Evolutionary conservation across 257 asterid genomes (phyloP).

Genomic region (Thymus quinquecostatus): DNA sequence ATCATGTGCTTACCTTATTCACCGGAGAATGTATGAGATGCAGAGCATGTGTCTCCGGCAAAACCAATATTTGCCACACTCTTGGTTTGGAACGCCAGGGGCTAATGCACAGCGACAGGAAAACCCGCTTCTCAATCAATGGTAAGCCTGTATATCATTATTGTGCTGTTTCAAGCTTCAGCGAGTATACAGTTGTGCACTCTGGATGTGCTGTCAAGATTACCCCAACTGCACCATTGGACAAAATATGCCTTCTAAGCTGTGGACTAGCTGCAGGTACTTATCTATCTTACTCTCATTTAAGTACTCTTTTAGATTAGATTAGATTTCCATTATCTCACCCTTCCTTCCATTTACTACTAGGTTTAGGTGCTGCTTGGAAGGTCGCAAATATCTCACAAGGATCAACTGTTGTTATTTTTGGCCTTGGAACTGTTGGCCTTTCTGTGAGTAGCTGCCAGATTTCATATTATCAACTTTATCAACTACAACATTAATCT

Average conservation of each 20-base stretch:
- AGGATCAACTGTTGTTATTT: conserved; percentile 85
- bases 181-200: conserved; percentile 89
- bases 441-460: conserved; percentile 71
- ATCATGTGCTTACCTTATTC: conserved; percentile 83
- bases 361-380: conserved; percentile 99
- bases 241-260: conserved; percentile 92
- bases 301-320: too few relatives aligned
- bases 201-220: conserved; percentile 95
- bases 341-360: not conserved
- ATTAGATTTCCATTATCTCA: too few relatives aligned
- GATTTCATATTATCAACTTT: conserved; percentile 17
- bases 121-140: conserved; percentile 75
- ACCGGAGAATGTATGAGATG: conserved; percentile 94
- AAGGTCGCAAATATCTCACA: conserved; percentile 80
- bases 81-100: conserved; percentile 93
- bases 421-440: conserved; percentile 98
- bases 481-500: conserved; percentile 6
- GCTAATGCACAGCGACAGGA: conserved; percentile 83
- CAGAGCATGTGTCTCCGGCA: conserved; percentile 74
- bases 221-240: conserved; percentile 73
- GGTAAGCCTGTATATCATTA: conserved; percentile 82
- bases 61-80: conserved; percentile 80
- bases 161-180: conserved; percentile 96
- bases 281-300: conserved; percentile 11
- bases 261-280: conserved; percentile 98